A percentile compares a stretch with the other conserved stretches of the same genome.
These are phyloP conservation scores for Colletotrichum sp. DNA, from an alignment of 2,329 filamentous ascomycete genomes.

Conservation along the genomic window DNA sequence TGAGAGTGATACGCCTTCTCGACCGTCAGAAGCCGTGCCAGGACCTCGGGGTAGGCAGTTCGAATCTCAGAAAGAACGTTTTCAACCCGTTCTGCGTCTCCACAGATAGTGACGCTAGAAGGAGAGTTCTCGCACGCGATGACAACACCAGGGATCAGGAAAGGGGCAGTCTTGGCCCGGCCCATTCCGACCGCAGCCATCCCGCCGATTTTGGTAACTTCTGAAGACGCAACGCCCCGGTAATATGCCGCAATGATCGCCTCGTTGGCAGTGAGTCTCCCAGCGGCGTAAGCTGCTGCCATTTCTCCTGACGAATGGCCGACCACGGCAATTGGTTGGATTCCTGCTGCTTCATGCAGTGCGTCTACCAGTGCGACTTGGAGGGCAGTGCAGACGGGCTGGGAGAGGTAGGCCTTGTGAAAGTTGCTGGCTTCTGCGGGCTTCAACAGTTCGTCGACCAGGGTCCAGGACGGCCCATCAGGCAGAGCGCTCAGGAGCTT, in stretches of 20 bases:
- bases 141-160: not conserved
- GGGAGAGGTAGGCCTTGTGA: not conserved
- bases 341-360: constrained; percentile 28
- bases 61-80: constrained; percentile 18
- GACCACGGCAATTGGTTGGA: constrained; percentile 36
- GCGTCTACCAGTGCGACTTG: constrained; percentile 45
- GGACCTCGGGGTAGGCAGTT: not conserved
- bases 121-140: constrained; percentile 6
- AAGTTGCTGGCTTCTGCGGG: not conserved
- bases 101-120: not conserved
- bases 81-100: not conserved
- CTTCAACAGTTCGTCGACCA: not conserved
- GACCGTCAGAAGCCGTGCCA: not conserved
- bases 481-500: not conserved
- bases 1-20: constrained; percentile 8
- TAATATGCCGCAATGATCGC: constrained; percentile 36
- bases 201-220: constrained; percentile 7
- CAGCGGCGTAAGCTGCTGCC: constrained; percentile 45
- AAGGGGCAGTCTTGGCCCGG: not conserved
- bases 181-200: not conserved
- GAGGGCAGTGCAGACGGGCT: constrained; percentile 37
- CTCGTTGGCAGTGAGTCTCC: constrained; percentile 33
- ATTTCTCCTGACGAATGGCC: constrained; percentile 51
- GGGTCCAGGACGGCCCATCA: not conserved
- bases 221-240: constrained; percentile 21